Evolutionary conservation across 2,329 filamentous ascomycete genomes (phyloP).

Genomic region (Sarocladiaceae sp.): DNA sequence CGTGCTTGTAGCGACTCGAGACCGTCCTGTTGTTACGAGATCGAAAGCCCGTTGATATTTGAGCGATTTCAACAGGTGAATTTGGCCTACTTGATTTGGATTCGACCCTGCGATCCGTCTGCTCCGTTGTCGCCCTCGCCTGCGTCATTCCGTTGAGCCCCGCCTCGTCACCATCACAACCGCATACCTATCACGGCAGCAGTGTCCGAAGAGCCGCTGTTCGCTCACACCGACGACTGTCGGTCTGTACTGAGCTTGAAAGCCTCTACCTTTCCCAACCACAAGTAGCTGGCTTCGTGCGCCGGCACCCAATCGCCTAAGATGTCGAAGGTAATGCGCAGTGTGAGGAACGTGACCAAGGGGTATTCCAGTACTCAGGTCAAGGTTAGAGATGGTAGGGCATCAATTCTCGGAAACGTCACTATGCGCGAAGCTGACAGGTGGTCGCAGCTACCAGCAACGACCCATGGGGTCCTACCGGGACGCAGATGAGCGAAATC

Average conservation of each 20-base stretch:
- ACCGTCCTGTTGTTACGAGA: neutral
- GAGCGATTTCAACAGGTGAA: neutral
- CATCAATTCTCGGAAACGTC: too few species aligned
- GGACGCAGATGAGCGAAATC: constrained; percentile 98
- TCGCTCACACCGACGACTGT: neutral
- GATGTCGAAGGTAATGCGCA: constrained; percentile 97
- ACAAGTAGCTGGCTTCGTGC: neutral
- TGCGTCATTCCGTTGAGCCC: constrained; percentile 2
- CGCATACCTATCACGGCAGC: neutral
- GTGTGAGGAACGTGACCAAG: constrained; percentile 99
- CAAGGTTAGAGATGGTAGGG: constrained; percentile 90
- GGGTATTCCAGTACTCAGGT: constrained; percentile 95
- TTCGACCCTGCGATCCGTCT: neutral
- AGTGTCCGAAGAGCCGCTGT: neutral
- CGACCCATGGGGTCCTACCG: constrained; percentile 96
- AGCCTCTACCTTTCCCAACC: neutral
- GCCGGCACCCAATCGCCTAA: constrained; percentile 23
- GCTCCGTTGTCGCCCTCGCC: constrained; percentile 6
- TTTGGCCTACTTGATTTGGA: neutral
- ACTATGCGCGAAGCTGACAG: constrained; percentile 15
- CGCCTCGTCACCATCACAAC: constrained; percentile 7
- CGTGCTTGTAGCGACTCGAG: constrained; percentile 2
- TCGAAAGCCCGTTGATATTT: neutral
- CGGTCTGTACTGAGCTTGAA: neutral
- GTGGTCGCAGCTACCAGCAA: constrained; percentile 82